phyloP scores from a whole-genome alignment of 2,329 filamentous ascomycete species.

The Hypoxylon sp. region DNA sequence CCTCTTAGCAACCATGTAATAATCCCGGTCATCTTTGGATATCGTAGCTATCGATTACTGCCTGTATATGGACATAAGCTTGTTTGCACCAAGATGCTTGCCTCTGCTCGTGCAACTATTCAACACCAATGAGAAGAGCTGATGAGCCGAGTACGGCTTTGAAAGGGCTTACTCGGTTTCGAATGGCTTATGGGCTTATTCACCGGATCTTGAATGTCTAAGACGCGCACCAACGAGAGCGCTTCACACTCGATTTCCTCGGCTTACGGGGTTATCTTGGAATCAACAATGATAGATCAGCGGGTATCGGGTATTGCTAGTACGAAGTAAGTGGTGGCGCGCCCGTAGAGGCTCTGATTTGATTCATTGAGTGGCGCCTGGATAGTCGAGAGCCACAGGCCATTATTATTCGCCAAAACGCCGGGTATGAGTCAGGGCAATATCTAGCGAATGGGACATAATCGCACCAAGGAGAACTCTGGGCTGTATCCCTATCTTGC shows the following conservation, averaged over 20 bases:
- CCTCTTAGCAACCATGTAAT: slow-evolving; percentile 1
- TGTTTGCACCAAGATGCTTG: slow-evolving; percentile 34
- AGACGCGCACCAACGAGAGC: slow-evolving; percentile 29
- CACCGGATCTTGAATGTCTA: slow-evolving; percentile 21
- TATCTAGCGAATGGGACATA: slow-evolving; percentile 44
- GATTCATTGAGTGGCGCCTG: slow-evolving; percentile 38
- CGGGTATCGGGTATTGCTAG: slow-evolving; percentile 11
- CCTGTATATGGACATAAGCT: slow-evolving; percentile 16
- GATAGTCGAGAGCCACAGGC: slow-evolving; percentile 32
- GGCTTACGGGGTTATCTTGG: slow-evolving; percentile 34
- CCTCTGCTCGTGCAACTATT: slow-evolving; percentile 28
- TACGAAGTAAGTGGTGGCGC: slow-evolving; percentile 30
- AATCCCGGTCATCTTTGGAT: neutral
- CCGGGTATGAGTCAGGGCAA: slow-evolving; percentile 44
- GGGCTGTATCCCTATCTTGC: slow-evolving; percentile 25
- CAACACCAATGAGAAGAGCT: slow-evolving; percentile 38
- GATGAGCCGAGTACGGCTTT: slow-evolving; percentile 30
- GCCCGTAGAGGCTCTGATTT: slow-evolving; percentile 35
- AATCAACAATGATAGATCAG: slow-evolving; percentile 17
- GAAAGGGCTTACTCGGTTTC: slow-evolving; percentile 17
- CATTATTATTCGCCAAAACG: slow-evolving; percentile 31
- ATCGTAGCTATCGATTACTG: slow-evolving; percentile 13
- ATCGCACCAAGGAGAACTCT: slow-evolving; percentile 24
- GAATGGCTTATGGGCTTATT: slow-evolving; percentile 5
- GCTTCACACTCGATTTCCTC: slow-evolving; percentile 15